These are phyloP conservation scores for Aspergillus nidulans DNA, from an alignment of 495 filamentous ascomycete genomes.

Conservation along the genomic window DNA sequence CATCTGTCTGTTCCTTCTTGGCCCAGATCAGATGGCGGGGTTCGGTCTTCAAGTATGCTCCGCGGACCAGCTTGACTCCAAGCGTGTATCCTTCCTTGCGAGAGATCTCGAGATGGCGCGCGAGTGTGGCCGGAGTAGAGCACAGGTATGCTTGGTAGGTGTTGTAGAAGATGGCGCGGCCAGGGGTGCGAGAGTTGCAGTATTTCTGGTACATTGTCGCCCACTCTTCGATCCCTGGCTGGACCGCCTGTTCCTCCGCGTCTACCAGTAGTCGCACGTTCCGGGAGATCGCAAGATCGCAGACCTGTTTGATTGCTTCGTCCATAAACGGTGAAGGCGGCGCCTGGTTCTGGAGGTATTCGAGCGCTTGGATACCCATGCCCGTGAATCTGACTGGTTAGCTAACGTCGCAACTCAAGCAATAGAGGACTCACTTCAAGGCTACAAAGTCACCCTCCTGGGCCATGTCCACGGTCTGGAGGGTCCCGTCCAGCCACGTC, in stretches of 20 bases:
- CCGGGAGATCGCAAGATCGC: conserved; percentile 65
- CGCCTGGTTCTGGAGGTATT: conserved; percentile 53
- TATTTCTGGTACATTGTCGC: conserved; percentile 73
- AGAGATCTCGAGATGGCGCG: conserved; percentile 62
- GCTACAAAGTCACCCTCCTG: conserved; percentile 78
- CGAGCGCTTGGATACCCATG: conserved; percentile 74
- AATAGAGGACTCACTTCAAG: conserved; percentile 58
- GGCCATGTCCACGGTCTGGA: conserved; percentile 72
- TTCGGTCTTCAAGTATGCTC: conserved; percentile 82
- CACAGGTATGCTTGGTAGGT: conserved; percentile 87
- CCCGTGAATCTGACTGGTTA: conserved; percentile 64
- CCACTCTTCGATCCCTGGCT: conserved; percentile 84
- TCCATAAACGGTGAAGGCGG: conserved; percentile 60
- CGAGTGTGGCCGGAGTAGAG: conserved; percentile 59
- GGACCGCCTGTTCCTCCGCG: conserved; percentile 79
- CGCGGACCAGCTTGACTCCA: conserved; percentile 88
- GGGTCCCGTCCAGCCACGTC: conserved; percentile 68
- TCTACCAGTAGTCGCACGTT: conserved; percentile 80
- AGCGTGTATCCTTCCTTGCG: conserved; percentile 66
- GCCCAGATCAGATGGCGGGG: conserved; percentile 73
- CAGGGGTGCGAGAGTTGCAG: conserved; percentile 60
- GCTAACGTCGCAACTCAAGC: background rate
- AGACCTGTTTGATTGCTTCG: conserved; percentile 68
- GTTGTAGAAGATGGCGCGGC: conserved; percentile 62
- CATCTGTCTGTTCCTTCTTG: conserved; percentile 77